phyloP scores from a whole-genome alignment of 106 monocot species.

The Gastrodia elata region DNA sequence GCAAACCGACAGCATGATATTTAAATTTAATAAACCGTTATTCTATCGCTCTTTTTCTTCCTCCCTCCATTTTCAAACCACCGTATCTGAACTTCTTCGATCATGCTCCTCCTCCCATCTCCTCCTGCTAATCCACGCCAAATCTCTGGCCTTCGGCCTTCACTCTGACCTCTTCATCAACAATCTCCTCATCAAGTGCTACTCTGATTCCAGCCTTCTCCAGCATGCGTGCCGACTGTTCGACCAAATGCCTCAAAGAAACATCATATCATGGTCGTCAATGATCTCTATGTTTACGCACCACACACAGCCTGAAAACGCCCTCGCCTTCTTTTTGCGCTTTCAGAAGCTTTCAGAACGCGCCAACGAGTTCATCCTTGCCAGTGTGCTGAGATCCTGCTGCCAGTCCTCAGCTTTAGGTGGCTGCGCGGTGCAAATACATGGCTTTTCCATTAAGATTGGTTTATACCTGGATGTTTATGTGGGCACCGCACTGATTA shows the following conservation, averaged over 20 bases:
- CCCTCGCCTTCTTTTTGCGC: slow-evolving; percentile 27
- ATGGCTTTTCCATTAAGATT: slow-evolving; percentile 25
- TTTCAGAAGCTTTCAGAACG: slow-evolving; percentile 21
- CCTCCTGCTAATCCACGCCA: slow-evolving; percentile 35
- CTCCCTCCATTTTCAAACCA: neutral
- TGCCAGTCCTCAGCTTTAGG: slow-evolving; percentile 13
- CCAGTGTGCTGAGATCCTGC: slow-evolving; percentile 64
- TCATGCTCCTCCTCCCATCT: slow-evolving; percentile 28
- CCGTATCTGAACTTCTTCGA: slow-evolving; percentile 33
- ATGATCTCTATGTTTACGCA: slow-evolving; percentile 55
- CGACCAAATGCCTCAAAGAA: slow-evolving; percentile 61
- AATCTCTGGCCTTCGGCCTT: slow-evolving; percentile 29
- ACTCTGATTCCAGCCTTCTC: slow-evolving; percentile 27
- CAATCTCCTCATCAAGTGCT: slow-evolving; percentile 59
- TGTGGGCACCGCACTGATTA: slow-evolving; percentile 50
- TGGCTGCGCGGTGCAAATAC: slow-evolving; percentile 28
- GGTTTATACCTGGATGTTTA: slow-evolving; percentile 27
- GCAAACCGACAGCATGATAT: neutral
- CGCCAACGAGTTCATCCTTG: slow-evolving; percentile 70
- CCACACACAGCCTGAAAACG: slow-evolving; percentile 18
- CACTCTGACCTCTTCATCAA: slow-evolving; percentile 35
- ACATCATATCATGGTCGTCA: slow-evolving; percentile 67
- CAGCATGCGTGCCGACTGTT: slow-evolving; percentile 37
- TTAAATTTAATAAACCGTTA: neutral
- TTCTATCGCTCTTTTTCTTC: neutral